These are phyloP conservation scores for Phoma herbarum DNA, from an alignment of 2,329 filamentous ascomycete species.

Conservation along the genomic window DNA sequence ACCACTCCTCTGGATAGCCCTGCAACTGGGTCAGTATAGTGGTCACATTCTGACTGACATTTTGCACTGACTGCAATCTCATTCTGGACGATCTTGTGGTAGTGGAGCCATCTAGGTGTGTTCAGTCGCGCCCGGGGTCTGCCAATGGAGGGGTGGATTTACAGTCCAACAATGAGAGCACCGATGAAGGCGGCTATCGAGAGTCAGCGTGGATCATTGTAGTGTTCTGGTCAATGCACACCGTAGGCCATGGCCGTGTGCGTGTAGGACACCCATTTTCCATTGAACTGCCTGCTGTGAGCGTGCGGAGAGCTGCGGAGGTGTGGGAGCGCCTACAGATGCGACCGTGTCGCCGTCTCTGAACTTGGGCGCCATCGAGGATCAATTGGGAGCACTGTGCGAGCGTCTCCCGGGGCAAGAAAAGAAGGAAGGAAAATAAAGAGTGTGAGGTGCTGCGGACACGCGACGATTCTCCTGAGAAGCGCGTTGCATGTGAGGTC, in stretches of 20 bases:
- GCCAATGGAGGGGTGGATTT: conserved; percentile 22
- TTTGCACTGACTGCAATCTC: conserved; percentile 74
- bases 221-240: too few species aligned
- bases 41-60: neutral
- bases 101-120: conserved; percentile 74
- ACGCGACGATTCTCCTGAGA: conserved; percentile 43
- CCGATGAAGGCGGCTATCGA: conserved; percentile 79
- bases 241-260: conserved; percentile 87
- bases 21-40: conserved; percentile 32
- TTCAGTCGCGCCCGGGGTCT: conserved; percentile 33
- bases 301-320: conserved; percentile 36
- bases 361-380: conserved; percentile 66
- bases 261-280: conserved; percentile 87
- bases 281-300: conserved; percentile 69
- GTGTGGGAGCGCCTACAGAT: conserved; percentile 55
- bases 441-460: conserved; percentile 35
- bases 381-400: conserved; percentile 13
- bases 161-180: conserved; percentile 78
- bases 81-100: conserved; percentile 97
- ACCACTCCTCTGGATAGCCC: conserved; percentile 83
- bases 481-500: conserved; percentile 25
- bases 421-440: conserved; percentile 37
- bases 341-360: conserved; percentile 71
- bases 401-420: conserved; percentile 5
- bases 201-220: too few species aligned